phyloP scores from a whole-genome alignment of 306 rosid species.

The Quercus robur region DNA sequence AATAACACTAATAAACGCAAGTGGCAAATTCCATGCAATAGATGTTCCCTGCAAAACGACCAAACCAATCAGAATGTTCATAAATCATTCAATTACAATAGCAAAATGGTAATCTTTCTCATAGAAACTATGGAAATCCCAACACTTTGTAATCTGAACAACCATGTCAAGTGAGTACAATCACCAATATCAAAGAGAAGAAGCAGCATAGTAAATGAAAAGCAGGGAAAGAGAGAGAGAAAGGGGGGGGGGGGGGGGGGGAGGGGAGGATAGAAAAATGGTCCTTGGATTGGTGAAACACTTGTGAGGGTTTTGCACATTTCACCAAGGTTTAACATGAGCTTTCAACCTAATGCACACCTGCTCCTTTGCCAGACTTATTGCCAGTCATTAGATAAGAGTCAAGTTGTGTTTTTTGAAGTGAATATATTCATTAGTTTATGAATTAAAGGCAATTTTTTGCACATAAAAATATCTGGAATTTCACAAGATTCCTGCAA shows the following conservation, averaged over 20 bases:
- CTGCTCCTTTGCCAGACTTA: no score
- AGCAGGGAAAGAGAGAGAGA: neutral
- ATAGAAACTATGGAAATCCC: no score
- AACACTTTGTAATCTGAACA: no score
- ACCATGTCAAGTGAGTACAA: neutral
- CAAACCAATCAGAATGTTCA: slow-evolving; percentile 18
- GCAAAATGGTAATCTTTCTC: no score
- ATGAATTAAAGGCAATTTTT: no score
- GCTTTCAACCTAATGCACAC: neutral
- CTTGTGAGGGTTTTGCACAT: neutral
- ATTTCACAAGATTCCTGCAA: no score
- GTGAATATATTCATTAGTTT: no score
- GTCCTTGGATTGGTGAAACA: neutral
- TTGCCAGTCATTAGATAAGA: neutral
- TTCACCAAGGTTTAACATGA: neutral
- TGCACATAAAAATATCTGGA: no score
- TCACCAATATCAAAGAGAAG: neutral
- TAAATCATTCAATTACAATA: neutral
- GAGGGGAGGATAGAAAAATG: no score
- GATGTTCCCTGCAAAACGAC: slow-evolving; percentile 67
- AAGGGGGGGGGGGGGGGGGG: no score
- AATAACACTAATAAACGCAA: slow-evolving; percentile 74
- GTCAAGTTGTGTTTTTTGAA: no score
- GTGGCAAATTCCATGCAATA: slow-evolving; percentile 49
- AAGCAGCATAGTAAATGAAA: neutral